Conservation (phyloP, 371 early-diverging fungal species). For the Haplosporangium sp. region DNA sequence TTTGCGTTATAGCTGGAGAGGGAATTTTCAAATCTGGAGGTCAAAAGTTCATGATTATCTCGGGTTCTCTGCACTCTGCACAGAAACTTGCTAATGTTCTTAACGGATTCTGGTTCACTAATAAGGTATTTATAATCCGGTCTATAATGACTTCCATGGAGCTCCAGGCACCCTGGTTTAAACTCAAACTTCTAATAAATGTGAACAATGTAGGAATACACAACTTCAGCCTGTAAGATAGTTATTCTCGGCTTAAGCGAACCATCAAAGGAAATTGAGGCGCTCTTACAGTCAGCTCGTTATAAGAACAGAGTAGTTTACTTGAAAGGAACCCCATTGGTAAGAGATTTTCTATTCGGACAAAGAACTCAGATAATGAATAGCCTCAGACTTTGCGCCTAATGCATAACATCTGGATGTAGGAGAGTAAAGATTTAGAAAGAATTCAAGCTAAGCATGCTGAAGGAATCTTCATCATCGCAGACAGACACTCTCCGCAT, state of each 20-base stretch:
- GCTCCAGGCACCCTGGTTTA: neutral
- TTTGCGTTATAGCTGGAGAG: constrained; percentile 38
- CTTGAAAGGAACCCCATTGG: constrained; percentile 50
- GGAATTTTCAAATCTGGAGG: constrained; percentile 55
- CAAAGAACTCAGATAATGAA: too few species aligned
- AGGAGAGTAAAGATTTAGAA: constrained; percentile 53
- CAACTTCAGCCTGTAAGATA: constrained; percentile 54
- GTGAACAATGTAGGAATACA: constrained; percentile 51
- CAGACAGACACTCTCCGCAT: constrained; percentile 46
- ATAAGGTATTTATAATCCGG: constrained; percentile 30
- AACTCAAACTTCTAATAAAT: neutral
- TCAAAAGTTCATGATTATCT: constrained; percentile 54
- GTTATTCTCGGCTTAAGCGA: constrained; percentile 69
- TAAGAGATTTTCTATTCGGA: constrained; percentile 5
- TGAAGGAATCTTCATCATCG: constrained; percentile 54
- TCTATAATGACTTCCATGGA: neutral
- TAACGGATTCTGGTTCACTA: constrained; percentile 57
- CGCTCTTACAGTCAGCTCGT: constrained; percentile 51
- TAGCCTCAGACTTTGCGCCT: too few species aligned
- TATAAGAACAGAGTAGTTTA: constrained; percentile 57
- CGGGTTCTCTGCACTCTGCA: constrained; percentile 51
- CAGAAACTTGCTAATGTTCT: constrained; percentile 54
- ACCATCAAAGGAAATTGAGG: constrained; percentile 67
- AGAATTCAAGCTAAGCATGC: constrained; percentile 53
- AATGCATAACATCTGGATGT: neutral